A percentile compares a stretch with the other conserved stretches of the same genome.
phyloP scores from a whole-genome alignment of 495 filamentous ascomycete species.

The Penicillium paradoxum region DNA sequence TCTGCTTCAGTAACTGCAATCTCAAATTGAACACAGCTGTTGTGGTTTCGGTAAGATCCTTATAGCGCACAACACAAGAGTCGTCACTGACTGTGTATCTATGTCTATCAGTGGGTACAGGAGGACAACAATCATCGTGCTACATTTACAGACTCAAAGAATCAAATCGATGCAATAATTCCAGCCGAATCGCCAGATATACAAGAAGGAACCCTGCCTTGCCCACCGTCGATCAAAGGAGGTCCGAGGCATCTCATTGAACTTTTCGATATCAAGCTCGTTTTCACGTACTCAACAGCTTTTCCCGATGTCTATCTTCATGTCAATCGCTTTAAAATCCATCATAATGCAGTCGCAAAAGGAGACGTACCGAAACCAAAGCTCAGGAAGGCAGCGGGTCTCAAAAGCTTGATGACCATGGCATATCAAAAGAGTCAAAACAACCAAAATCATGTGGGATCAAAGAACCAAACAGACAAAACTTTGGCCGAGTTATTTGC shows the following conservation, averaged over 20 bases:
- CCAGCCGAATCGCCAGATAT: conserved; percentile 19
- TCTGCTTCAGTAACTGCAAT: conserved; percentile 25
- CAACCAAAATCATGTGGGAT: background rate
- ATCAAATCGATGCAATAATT: conserved; percentile 37
- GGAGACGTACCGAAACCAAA: conserved; percentile 19
- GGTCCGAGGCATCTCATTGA: conserved; percentile 29
- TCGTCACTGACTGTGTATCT: background rate
- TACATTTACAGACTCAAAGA: conserved; percentile 35
- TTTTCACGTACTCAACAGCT: conserved; percentile 28
- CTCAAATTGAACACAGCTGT: conserved; percentile 11
- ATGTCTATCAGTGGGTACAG: conserved; percentile 21
- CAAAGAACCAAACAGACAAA: background rate
- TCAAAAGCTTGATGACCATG: conserved; percentile 17
- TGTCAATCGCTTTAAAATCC: conserved; percentile 32
- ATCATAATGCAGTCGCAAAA: conserved; percentile 23
- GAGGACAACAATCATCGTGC: conserved; percentile 10
- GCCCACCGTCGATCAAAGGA: conserved; percentile 15
- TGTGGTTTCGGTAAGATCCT: conserved; percentile 21
- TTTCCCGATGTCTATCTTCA: conserved; percentile 28
- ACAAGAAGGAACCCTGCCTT: conserved; percentile 9
- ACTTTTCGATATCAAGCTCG: conserved; percentile 36
- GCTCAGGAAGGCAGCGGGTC: conserved; percentile 12
- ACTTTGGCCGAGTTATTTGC: background rate
- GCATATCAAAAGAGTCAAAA: conserved; percentile 4
- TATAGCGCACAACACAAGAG: background rate